Evolutionary conservation across 768 basidiomycete genomes (phyloP).

Genomic region (Peribolospora kevripleyi): DNA sequence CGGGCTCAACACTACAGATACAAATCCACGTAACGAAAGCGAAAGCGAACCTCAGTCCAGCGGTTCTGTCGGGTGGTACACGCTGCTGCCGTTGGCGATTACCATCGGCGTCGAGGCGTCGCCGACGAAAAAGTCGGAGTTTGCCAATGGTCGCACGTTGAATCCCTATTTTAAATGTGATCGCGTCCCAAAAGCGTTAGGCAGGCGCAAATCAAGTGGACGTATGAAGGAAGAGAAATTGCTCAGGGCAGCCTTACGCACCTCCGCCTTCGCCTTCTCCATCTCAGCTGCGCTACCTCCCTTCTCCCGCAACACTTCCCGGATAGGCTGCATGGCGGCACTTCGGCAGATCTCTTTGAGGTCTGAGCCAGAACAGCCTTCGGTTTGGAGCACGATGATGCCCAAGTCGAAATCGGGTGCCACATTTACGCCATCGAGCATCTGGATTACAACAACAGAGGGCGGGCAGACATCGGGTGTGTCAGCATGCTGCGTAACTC

Average conservation of each 20-base stretch:
- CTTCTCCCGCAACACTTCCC: slow-evolving; percentile 37
- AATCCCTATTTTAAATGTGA: slow-evolving; percentile 35
- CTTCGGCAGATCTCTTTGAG: slow-evolving; percentile 74
- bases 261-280: slow-evolving; percentile 15
- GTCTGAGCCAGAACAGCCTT: slow-evolving; percentile 69
- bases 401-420: slow-evolving; percentile 37
- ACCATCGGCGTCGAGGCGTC: not conserved
- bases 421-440: slow-evolving; percentile 55
- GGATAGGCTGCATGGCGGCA: slow-evolving; percentile 57
- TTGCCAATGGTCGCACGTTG: slow-evolving; percentile 41
- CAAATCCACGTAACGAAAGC: too few species aligned
- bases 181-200: not conserved
- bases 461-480: not conserved
- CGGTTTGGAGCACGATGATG: slow-evolving; percentile 39
- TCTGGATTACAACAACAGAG: slow-evolving; percentile 26
- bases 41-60: not conserved
- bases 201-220: not conserved
- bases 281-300: slow-evolving; percentile 8
- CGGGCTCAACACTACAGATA: too few species aligned
- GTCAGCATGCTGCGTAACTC: not conserved
- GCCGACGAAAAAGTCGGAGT: slow-evolving; percentile 39
- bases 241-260: slow-evolving; percentile 14
- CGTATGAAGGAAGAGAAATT: not conserved
- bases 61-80: not conserved
- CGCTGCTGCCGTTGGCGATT: not conserved